Percentiles rank a stretch among this genome's conserved stretches.
Evolutionary conservation across 257 asterid species (phyloP).

Genomic region (Cordia subcordata): DNA sequence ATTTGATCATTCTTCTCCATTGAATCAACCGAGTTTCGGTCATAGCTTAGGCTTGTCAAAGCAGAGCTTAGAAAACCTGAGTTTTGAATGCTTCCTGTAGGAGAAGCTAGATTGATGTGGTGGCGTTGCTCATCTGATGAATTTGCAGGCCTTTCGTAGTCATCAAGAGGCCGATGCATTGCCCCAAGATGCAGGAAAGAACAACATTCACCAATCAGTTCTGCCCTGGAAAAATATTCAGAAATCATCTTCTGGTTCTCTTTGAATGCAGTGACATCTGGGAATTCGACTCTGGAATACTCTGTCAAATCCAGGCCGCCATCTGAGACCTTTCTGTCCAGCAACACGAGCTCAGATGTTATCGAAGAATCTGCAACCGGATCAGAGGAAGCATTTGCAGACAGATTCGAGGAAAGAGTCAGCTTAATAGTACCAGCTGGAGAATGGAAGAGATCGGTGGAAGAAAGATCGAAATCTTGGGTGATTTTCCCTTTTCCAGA

Average conservation of each 20-base stretch:
- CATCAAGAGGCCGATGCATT: slow-evolving; percentile 28
- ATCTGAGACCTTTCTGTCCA: slow-evolving; percentile 32
- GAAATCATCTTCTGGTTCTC: slow-evolving; percentile 65
- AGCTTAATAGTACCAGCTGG: slow-evolving; percentile 66
- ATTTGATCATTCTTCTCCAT: slow-evolving; percentile 21
- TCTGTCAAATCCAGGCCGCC: slow-evolving; percentile 23
- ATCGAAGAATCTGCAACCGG: slow-evolving; percentile 3
- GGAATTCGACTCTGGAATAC: slow-evolving; percentile 55
- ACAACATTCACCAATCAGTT: slow-evolving; percentile 19
- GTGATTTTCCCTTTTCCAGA: slow-evolving; percentile 42
- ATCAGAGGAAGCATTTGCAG: slow-evolving; percentile 16
- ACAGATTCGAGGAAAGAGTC: slow-evolving; percentile 35
- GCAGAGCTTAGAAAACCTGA: slow-evolving; percentile 47
- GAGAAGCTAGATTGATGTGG: not conserved
- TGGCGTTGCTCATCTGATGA: slow-evolving; percentile 38
- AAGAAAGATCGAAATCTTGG: slow-evolving; percentile 49
- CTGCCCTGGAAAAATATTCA: slow-evolving; percentile 32
- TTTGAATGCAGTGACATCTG: slow-evolving; percentile 36
- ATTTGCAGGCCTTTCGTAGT: slow-evolving; percentile 47
- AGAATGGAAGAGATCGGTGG: slow-evolving; percentile 65
- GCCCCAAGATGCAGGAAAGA: slow-evolving; percentile 63
- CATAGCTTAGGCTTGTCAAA: slow-evolving; percentile 54
- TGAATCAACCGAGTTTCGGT: slow-evolving; percentile 38
- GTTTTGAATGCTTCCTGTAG: slow-evolving; percentile 35
- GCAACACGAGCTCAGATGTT: not conserved